Conservation (phyloP, 2,329 filamentous ascomycete genomes). For the Aspergillaceae sp. region DNA sequence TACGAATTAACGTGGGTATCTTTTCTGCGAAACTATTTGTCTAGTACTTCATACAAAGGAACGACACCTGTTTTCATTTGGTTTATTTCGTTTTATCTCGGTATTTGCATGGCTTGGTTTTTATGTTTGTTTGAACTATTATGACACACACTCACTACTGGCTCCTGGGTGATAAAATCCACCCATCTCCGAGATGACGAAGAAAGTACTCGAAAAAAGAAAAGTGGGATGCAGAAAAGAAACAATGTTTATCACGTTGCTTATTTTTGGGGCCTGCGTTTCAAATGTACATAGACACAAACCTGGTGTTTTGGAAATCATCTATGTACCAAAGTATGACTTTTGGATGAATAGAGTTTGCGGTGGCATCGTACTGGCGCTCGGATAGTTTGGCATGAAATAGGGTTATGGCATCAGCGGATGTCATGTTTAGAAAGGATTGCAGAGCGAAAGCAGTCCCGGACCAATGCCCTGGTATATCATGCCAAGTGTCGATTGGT, state of each 20-base stretch:
- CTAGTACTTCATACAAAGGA: conserved; percentile 2
- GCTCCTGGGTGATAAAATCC: no score
- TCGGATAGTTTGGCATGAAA: conserved; percentile 6
- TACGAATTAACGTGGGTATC: background rate
- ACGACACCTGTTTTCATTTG: background rate
- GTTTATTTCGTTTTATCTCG: conserved; percentile 9
- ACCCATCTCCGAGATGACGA: no score
- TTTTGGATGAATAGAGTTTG: no score
- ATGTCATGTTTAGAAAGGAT: no score
- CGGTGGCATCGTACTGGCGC: no score
- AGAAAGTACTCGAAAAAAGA: background rate
- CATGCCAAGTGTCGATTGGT: no score
- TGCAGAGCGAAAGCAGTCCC: no score
- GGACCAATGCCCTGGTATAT: no score
- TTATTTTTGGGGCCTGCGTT: conserved; percentile 1
- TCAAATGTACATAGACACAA: conserved; percentile 4
- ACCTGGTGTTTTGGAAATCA: conserved; percentile 6
- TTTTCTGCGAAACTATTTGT: background rate
- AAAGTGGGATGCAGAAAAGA: background rate
- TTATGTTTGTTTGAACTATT: conserved; percentile 7
- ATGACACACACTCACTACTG: background rate
- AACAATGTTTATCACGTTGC: background rate
- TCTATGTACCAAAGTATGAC: no score
- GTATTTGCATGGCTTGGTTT: conserved; percentile 6
- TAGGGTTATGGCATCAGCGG: no score